Conservation (phyloP, 1,284 basidiomycete species). For the Jaminaea rosea region DNA sequence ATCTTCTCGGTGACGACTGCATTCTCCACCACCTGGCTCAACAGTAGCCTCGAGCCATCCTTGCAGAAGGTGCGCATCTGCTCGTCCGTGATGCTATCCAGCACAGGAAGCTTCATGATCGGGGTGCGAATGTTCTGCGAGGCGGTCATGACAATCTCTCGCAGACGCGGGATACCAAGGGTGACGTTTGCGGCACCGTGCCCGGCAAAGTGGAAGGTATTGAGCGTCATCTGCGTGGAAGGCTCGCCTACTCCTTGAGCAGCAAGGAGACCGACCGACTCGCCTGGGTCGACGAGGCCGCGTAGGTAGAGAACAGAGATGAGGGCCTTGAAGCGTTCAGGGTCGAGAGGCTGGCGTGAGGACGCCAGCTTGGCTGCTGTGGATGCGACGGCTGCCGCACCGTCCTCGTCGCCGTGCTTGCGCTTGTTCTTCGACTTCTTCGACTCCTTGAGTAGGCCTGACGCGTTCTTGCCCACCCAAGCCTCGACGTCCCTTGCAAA, state of each 20-base stretch:
- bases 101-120: constrained; percentile 77
- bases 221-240: constrained; percentile 99
- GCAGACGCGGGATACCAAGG: constrained; percentile 92
- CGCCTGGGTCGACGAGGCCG: constrained; percentile 81
- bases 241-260: constrained; percentile 99
- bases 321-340: constrained; percentile 41
- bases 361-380: constrained; percentile 48
- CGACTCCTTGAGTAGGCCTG: constrained; percentile 59
- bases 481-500: constrained; percentile 74
- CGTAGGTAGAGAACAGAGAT: constrained; percentile 44
- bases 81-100: constrained; percentile 34
- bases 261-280: constrained; percentile 93
- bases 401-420: constrained; percentile 29
- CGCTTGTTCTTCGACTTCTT: constrained; percentile 52
- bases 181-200: constrained; percentile 99
- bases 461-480: constrained; percentile 72
- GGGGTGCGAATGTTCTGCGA: constrained; percentile 93
- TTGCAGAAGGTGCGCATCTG: constrained; percentile 73
- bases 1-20: constrained; percentile 75
- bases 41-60: constrained; percentile 70
- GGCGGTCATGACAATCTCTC: constrained; percentile 99
- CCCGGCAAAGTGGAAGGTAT: constrained; percentile 96
- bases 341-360: constrained; percentile 47
- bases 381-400: constrained; percentile 25
- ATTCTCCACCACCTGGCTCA: constrained; percentile 80